Evolutionary conservation across 2,329 filamentous ascomycete genomes (phyloP).

Genomic region (Leptographium galeiforme): DNA sequence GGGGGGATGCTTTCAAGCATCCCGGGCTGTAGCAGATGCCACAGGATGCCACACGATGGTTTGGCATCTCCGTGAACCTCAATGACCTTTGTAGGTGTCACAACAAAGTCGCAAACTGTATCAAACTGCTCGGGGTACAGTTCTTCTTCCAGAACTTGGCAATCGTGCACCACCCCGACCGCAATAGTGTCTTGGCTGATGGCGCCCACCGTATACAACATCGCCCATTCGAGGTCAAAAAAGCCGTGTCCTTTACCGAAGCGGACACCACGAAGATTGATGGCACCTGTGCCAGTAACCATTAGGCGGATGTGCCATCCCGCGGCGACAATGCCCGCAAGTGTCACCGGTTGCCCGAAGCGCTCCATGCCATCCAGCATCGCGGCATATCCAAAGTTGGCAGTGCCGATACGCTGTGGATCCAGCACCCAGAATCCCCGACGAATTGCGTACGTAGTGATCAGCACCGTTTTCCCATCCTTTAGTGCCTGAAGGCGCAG

Average conservation of each 20-base stretch:
- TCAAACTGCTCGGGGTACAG: slow-evolving; percentile 1
- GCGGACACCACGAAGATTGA: not conserved
- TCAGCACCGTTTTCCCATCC: not conserved
- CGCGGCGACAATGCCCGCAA: not conserved
- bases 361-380: slow-evolving; percentile 3
- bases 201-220: not conserved
- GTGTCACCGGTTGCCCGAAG: not conserved
- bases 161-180: slow-evolving; percentile 3
- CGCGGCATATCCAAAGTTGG: not conserved
- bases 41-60: slow-evolving; percentile 2
- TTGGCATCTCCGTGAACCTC: not conserved
- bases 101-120: slow-evolving; percentile 4
- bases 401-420: not conserved
- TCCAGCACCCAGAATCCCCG: slow-evolving; percentile 4
- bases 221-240: slow-evolving; percentile 6
- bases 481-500: not conserved
- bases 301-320: not conserved
- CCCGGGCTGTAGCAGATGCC: not conserved
- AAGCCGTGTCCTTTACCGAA: slow-evolving; percentile 7
- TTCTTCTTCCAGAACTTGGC: slow-evolving; percentile 2
- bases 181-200: not conserved
- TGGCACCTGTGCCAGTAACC: slow-evolving; percentile 4
- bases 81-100: not conserved
- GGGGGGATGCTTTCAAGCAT: slow-evolving; percentile 4
- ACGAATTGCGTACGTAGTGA: slow-evolving; percentile 3